Percentiles rank a stretch among this genome's conserved stretches.
These are phyloP conservation scores for Xylariaceae sp. DNA, from an alignment of 2,329 filamentous ascomycete genomes.

Conservation along the genomic window DNA sequence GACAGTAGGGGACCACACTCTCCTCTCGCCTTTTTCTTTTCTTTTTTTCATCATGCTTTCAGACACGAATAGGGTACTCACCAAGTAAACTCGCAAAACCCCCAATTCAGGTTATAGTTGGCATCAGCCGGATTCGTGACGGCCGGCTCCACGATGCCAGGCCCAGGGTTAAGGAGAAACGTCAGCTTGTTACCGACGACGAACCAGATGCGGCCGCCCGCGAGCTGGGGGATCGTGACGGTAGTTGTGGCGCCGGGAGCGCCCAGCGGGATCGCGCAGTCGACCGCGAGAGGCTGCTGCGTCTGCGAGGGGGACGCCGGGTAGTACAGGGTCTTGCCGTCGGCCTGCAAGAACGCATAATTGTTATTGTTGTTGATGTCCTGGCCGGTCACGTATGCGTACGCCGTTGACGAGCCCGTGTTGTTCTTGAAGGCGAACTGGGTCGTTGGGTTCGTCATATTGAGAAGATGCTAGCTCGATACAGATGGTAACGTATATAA, in stretches of 20 bases:
- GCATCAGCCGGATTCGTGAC: constrained; percentile 69
- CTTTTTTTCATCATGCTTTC: too few relatives aligned
- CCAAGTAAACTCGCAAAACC: constrained; percentile 61
- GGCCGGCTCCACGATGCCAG: constrained; percentile 76
- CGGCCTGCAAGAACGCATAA: constrained; percentile 67
- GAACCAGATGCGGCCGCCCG: constrained; percentile 76
- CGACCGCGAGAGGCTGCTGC: constrained; percentile 56
- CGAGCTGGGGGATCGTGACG: constrained; percentile 71
- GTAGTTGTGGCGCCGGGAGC: constrained; percentile 62
- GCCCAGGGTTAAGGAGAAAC: constrained; percentile 74
- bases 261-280: constrained; percentile 70
- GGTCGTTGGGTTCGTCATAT: constrained; percentile 53
- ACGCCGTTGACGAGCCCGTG: constrained; percentile 64
- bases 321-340: constrained; percentile 70
- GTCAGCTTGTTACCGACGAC: constrained; percentile 63
- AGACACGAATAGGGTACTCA: constrained; percentile 5
- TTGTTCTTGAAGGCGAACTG: constrained; percentile 70
- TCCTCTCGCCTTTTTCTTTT: too few relatives aligned
- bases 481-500: background rate
- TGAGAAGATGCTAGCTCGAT: constrained; percentile 3
- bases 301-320: constrained; percentile 62
- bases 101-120: constrained; percentile 68
- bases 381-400: constrained; percentile 73
- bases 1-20: too few relatives aligned
- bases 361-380: constrained; percentile 64